phyloP scores from a whole-genome alignment of 345 rosid genomes.

The Trapa incisa region DNA sequence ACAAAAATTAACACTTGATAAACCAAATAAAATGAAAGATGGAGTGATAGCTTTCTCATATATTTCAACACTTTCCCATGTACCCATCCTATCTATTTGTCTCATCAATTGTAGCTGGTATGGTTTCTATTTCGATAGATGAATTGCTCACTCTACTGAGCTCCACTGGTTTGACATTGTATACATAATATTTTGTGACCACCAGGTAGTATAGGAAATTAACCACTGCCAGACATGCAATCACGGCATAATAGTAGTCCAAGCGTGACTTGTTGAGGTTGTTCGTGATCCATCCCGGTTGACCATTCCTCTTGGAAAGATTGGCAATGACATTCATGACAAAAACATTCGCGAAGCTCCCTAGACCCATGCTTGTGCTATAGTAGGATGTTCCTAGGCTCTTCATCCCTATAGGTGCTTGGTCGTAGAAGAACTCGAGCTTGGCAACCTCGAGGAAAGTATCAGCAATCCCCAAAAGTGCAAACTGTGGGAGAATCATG shows the following conservation, averaged over 20 bases:
- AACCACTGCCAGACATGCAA: no score
- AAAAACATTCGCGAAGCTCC: slow-evolving; percentile 53
- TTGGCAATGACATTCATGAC: slow-evolving; percentile 34
- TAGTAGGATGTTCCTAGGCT: slow-evolving; percentile 72
- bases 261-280: slow-evolving; percentile 55
- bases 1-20: no score
- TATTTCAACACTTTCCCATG: no score
- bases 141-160: no score
- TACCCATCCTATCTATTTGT: no score
- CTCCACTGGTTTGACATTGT: no score
- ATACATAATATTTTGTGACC: no score
- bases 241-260: slow-evolving; percentile 53
- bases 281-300: slow-evolving; percentile 50
- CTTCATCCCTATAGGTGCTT: slow-evolving; percentile 75
- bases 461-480: slow-evolving; percentile 59
- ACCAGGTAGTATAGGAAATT: no score
- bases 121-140: no score
- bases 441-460: slow-evolving; percentile 58
- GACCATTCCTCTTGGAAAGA: slow-evolving; percentile 34
- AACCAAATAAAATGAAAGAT: no score
- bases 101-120: no score
- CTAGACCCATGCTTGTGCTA: slow-evolving; percentile 44
- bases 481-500: slow-evolving; percentile 57
- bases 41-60: no score
- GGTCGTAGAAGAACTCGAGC: slow-evolving; percentile 77